Evolutionary conservation across 495 filamentous ascomycete genomes (phyloP).

Genomic region (Jackrogersella multiformis): DNA sequence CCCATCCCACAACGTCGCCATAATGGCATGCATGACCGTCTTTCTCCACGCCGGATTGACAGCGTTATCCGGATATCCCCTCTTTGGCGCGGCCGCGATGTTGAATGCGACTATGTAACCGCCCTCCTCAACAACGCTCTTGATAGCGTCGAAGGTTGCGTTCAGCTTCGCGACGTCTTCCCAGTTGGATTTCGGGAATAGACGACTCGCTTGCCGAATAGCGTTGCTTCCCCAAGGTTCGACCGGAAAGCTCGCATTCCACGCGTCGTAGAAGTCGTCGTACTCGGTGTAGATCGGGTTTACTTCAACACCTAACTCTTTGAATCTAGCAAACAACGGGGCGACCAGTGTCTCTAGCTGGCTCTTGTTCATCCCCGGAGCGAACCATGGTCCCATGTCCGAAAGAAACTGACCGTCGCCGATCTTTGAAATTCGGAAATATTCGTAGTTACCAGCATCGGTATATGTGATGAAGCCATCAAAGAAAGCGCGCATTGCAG

Average conservation of each 20-base stretch:
- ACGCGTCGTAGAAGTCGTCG: constrained; percentile 57
- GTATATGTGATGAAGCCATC: constrained; percentile 57
- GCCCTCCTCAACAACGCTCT: constrained; percentile 53
- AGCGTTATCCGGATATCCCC: constrained; percentile 47
- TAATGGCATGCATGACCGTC: constrained; percentile 54
- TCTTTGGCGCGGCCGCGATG: constrained; percentile 49
- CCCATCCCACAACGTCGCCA: constrained; percentile 50
- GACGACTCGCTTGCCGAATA: constrained; percentile 53
- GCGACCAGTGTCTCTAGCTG: constrained; percentile 55
- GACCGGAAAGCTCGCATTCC: constrained; percentile 56
- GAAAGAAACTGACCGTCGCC: constrained; percentile 45
- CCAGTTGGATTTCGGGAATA: constrained; percentile 56
- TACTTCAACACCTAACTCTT: constrained; percentile 48
- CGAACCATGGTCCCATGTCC: constrained; percentile 59
- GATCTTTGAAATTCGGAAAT: constrained; percentile 55
- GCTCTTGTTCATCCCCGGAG: constrained; percentile 55
- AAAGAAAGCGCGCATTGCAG: constrained; percentile 58
- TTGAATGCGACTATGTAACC: constrained; percentile 60
- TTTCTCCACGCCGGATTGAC: constrained; percentile 55
- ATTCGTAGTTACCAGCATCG: constrained; percentile 63
- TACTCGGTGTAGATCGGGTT: constrained; percentile 59
- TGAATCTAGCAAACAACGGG: constrained; percentile 57
- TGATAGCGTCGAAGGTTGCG: constrained; percentile 50
- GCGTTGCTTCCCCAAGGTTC: constrained; percentile 53
- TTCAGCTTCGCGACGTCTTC: constrained; percentile 46